Conservation (phyloP, 192 early-diverging fungal genomes). For the Linnemannia schmuckeri region DNA sequence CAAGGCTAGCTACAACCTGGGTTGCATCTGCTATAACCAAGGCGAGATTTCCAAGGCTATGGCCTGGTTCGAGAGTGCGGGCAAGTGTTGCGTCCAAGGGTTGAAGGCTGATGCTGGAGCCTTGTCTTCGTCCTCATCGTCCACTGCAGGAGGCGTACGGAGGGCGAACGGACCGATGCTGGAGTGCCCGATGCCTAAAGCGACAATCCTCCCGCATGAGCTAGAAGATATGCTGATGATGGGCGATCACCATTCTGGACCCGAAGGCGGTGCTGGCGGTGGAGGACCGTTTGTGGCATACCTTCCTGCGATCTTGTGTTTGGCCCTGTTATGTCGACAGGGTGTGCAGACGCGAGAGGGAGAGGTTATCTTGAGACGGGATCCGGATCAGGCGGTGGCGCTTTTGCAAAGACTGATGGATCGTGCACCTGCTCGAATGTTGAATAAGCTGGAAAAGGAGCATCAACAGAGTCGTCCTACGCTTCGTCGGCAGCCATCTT, state of each 20-base stretch:
- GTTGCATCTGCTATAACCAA: constrained; percentile 42
- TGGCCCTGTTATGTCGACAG: constrained; percentile 39
- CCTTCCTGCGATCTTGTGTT: constrained; percentile 40
- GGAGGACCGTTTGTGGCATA: constrained; percentile 36
- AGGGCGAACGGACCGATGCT: not conserved
- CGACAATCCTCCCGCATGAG: constrained; percentile 16
- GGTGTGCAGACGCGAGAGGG: constrained; percentile 35
- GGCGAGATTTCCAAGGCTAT: constrained; percentile 42
- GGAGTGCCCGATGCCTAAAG: constrained; percentile 17
- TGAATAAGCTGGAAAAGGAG: not conserved
- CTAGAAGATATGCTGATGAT: constrained; percentile 26
- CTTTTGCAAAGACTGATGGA: constrained; percentile 15
- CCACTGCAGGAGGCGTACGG: not conserved
- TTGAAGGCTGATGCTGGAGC: not conserved
- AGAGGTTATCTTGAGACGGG: constrained; percentile 22
- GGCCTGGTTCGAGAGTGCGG: constrained; percentile 46
- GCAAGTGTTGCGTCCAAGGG: constrained; percentile 36
- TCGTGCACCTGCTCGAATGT: constrained; percentile 9
- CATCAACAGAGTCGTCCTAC: not conserved
- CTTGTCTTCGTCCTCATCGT: not conserved
- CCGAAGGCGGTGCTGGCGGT: not conserved
- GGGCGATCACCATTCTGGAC: not conserved
- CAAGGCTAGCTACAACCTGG: constrained; percentile 47
- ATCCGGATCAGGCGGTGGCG: constrained; percentile 30
- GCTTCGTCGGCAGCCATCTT: not conserved